A percentile compares a stretch with the other conserved stretches of the same genome.
phyloP scores from a whole-genome alignment of 2,329 filamentous ascomycete species.

The Epichloe hybrida region DNA sequence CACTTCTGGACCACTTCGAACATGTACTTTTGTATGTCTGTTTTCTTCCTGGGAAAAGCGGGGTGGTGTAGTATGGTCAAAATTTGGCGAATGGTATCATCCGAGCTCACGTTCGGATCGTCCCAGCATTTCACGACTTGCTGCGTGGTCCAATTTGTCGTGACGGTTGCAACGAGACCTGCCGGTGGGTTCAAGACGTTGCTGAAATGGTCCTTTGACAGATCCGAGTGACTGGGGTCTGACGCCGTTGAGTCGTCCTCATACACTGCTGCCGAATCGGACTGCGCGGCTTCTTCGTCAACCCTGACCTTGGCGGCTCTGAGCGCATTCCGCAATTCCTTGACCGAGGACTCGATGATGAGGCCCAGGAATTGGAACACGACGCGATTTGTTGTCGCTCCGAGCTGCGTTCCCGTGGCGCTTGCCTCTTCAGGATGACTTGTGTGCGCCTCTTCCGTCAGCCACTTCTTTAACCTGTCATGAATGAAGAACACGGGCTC shows the following conservation, averaged over 20 bases:
- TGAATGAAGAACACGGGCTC: constrained; percentile 58
- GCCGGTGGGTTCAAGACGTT: constrained; percentile 39
- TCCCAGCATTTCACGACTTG: constrained; percentile 45
- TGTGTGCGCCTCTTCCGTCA: constrained; percentile 57
- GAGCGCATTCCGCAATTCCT: constrained; percentile 62
- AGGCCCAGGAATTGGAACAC: constrained; percentile 76
- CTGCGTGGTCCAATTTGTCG: constrained; percentile 16
- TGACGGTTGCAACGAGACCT: constrained; percentile 15
- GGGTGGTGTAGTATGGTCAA: constrained; percentile 76
- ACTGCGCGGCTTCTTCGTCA: constrained; percentile 31
- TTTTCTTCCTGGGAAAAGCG: constrained; percentile 54
- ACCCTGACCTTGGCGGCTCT: constrained; percentile 25
- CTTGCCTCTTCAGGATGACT: constrained; percentile 8
- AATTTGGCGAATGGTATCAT: constrained; percentile 65
- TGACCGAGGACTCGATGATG: constrained; percentile 78
- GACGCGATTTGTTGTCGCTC: constrained; percentile 78
- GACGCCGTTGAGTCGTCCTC: constrained; percentile 57
- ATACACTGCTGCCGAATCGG: constrained; percentile 44
- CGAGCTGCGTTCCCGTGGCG: constrained; percentile 11
- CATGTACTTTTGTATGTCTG: constrained; percentile 72
- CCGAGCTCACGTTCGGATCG: constrained; percentile 49
- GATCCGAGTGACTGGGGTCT: constrained; percentile 63
- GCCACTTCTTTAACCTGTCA: constrained; percentile 18
- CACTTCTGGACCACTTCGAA: constrained; percentile 66
- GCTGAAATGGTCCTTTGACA: constrained; percentile 70